These are phyloP conservation scores for Pseudomonodictys pantanalensis DNA, from an alignment of 495 filamentous ascomycete species.

Conservation along the genomic window DNA sequence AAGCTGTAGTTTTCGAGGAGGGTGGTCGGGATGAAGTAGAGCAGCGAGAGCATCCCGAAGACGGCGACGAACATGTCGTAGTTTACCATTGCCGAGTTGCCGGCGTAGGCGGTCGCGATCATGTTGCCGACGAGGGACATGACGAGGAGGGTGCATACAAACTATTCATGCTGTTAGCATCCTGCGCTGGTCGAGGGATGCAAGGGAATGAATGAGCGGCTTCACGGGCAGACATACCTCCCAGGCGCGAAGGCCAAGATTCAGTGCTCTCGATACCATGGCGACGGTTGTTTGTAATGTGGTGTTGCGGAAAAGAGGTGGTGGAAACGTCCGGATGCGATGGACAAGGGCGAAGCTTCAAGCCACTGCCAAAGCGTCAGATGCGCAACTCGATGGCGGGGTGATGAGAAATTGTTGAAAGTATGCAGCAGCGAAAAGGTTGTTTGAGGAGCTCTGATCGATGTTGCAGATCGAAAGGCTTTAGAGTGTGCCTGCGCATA, in stretches of 20 bases:
- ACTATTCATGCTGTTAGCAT: conserved; percentile 41
- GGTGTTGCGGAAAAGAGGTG: background rate
- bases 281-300: conserved; percentile 9
- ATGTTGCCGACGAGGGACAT: conserved; percentile 68
- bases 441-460: background rate
- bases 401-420: background rate
- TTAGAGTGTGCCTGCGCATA: background rate
- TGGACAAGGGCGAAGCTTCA: conserved; percentile 1
- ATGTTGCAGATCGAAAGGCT: background rate
- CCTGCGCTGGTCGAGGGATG: background rate
- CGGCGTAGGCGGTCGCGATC: conserved; percentile 53
- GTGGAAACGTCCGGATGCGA: background rate
- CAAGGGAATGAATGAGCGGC: background rate
- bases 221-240: conserved; percentile 13
- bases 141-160: conserved; percentile 64
- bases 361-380: conserved; percentile 11
- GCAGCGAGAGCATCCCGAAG: conserved; percentile 63
- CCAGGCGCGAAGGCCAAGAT: conserved; percentile 22
- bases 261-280: conserved; percentile 31
- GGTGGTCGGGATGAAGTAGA: conserved; percentile 59
- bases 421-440: background rate
- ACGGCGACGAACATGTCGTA: conserved; percentile 64
- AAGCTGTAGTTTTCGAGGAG: conserved; percentile 49
- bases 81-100: conserved; percentile 61
- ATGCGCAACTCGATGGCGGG: background rate